phyloP scores from a whole-genome alignment of 2,329 filamentous ascomycete genomes.

The Fusarium virguliforme region DNA sequence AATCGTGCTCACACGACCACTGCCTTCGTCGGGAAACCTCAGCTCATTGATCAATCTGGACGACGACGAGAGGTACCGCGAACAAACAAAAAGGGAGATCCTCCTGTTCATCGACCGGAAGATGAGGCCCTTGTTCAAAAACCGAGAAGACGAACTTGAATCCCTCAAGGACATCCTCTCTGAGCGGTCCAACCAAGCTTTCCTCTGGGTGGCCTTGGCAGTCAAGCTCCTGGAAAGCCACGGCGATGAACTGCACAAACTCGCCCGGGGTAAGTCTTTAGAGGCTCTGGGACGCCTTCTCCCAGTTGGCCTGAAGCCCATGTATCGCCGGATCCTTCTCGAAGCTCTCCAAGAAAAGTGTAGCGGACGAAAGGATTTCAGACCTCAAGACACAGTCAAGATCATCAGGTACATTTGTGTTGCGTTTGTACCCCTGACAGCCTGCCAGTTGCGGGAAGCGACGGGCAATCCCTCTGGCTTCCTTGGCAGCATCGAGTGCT shows the following conservation, averaged over 20 bases:
- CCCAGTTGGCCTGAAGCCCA: not conserved
- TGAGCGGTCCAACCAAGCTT: not conserved
- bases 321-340: not conserved
- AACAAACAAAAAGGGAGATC: not conserved
- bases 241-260: rapidly evolving
- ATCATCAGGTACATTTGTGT: not conserved
- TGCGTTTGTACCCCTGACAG: not conserved
- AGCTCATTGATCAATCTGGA: not conserved
- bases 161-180: not conserved
- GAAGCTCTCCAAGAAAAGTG: not conserved
- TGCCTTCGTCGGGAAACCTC: not conserved
- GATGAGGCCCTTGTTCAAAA: not conserved
- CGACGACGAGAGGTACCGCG: not conserved
- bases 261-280: too few species aligned
- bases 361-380: rapidly evolving
- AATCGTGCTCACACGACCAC: not conserved
- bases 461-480: not conserved
- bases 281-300: not conserved
- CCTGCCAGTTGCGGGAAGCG: not conserved
- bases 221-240: not conserved
- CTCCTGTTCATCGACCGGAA: not conserved
- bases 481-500: not conserved
- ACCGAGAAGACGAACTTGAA: not conserved
- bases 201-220: not conserved
- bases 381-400: not conserved